Evolutionary conservation across 2,329 filamentous ascomycete genomes (phyloP), one percentile per base, ranked within the genome.

Genomic region (Trichoderma sp.): DNA sequence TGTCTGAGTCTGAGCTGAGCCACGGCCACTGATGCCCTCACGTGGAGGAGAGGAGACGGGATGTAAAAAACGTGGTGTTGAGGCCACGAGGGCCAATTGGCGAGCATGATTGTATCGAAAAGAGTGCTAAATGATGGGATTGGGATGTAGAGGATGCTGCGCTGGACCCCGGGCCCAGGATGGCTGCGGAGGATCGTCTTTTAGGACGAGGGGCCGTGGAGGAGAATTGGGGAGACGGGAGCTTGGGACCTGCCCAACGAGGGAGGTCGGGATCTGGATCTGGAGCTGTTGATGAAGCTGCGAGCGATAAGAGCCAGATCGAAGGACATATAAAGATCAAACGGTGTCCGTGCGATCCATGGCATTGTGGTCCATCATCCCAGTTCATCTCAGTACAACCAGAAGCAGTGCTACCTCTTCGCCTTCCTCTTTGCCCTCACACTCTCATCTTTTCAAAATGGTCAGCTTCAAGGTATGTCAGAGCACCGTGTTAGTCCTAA

Each of bases 401-500:
- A 25, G n/a, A 60, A n/a, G 32, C 17, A 34, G 27, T 13, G 25
- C 8, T 4, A 27, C 22, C 3, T 42, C 34, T 19, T 27, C 34
- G 10, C 6, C 54, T 50, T 32, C 32, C 5, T 39, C 35, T 54
- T 29, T n/a, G 3, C n/a, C 35, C 7, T 19, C 32, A 34, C 25
- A 54, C 35, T 64, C 56, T 17, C 22, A 12, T 17, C 17, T 22
- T 19, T 32, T n/a, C 64, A 67, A 27, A 54, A 68, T 68, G 67
- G 60, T 68, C 45, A 59, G 53, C 67, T 42, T 60, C 61, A 64
- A 65, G 53, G 67, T 68, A 45, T 9, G 32, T 8, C 4, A 17
- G 22, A 25, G 4, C 2, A 10, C 2, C 15, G 5, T 12, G 17
- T 10, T n/a, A 3, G 3, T 19, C n/a, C 29, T 27, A 8, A 13